Base-by-base conservation (phyloP, 1,139 yeast species). In the Ogataea hybrid region DNA sequence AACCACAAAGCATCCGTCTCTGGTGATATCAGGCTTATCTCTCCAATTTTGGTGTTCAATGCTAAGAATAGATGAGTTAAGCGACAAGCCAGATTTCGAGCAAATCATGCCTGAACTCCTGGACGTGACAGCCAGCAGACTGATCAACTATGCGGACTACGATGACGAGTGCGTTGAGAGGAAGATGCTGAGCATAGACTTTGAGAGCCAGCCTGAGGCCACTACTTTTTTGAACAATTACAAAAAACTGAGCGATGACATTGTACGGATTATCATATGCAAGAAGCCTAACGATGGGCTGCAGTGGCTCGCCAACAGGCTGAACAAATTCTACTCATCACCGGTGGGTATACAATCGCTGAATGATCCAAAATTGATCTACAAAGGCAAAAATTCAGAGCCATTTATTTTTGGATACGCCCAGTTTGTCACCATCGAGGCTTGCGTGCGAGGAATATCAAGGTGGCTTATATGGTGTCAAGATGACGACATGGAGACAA, bases 401-500 rank as follows among this genome's bases (percentile, higher is more conserved):
- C 81, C 92, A 4, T 85, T 80, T 57, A 76, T 85, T 42, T 75
- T 79, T 50, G 94, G 95, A 0, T 76, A 83, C 43, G 77, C 96
- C 0, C 97, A 90, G 58, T 81, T 92, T 51, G 83, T 82, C 58
- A 79, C 89, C 21, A 87, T 89, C 29, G 98, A 92, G 62, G 84
- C 95, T 32, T 84, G 95, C 51, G 78, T 92, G 23, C 76, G 96
- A 49, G 98, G 98, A 29, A 84, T 94, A 28, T 81, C 94, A 11
- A 77, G 99, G 57, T 92, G 98, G 97, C 81, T 89, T 56, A 83
- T 89, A 22, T 90, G 97, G 96, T 89, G 88, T 57, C 69, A 68
- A 4, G 72, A 69, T 18, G 75, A 75, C 4, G 94, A 87, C 56
- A 79, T 79, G 51, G 79, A 78, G 28, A 70, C 68, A 14, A 75